Evolutionary conservation across 768 basidiomycete species (phyloP), one percentile per base, ranked within the genome.

Genomic region (Dioszegia crocea): DNA sequence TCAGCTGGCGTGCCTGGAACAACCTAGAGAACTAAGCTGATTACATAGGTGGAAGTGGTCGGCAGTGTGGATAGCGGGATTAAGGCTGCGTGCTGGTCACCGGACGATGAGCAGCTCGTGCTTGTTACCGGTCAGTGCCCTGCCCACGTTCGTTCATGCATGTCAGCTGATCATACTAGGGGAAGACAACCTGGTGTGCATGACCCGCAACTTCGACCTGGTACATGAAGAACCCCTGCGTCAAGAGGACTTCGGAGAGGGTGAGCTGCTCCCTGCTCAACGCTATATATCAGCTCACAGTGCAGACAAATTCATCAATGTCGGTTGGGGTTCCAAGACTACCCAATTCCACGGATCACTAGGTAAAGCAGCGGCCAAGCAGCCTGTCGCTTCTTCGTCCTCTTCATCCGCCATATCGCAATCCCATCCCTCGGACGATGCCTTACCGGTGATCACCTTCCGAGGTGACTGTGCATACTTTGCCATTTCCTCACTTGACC

Each of bases 301-400:
- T 63, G 58, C 66, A 91, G 91, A 91, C 73, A 84, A 86, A 24
- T 89, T 89, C 2, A 91, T 97, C 68, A 90, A 93, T 67, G 91
- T 97, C 59, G 96, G 96, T 16, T 99, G 96, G 96, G 96, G 96
- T 39, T 88, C 89, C 1, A 94, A 93, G 71, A 83, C 88, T 74
- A 98, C 96, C 0, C 96, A 99, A 70, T 99, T 99, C 73, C 92
- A 97, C 66, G 96, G 96, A 10, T 94, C 92, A 0, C 80, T 91
- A 3, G 94, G 96, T 17, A 97, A 97, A 75, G 79, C 83, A 1
- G 88, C 88, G 23, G 89, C 90, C 0, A 83, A 84, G 62, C 64
- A 66, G 9, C 26, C 66, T 5, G 60, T 57, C 23, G 80, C 82
- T 11, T 63, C 73, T 61, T 26, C 78, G 82, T 65, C 77, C 16